A percentile compares a stretch with the other conserved stretches of the same genome.
These are phyloP conservation scores for Tetracladium maxilliforme DNA, from an alignment of 2,329 filamentous ascomycete genomes.

Conservation along the genomic window DNA sequence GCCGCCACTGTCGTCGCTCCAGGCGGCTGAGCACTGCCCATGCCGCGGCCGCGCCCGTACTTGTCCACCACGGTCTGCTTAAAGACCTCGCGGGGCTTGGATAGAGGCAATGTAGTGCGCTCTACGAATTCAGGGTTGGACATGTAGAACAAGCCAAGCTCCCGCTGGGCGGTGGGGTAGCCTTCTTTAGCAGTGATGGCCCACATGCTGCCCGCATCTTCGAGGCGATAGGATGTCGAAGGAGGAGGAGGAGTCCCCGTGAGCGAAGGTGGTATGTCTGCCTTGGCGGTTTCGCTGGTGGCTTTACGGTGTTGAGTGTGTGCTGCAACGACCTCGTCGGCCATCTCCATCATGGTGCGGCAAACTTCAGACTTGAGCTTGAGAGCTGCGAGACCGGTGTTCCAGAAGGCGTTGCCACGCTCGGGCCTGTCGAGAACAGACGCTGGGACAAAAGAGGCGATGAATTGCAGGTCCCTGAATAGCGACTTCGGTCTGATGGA, in stretches of 20 bases:
- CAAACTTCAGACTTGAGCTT: constrained; percentile 78
- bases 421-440: constrained; percentile 46
- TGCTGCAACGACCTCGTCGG: constrained; percentile 51
- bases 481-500: constrained; percentile 63
- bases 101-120: constrained; percentile 69
- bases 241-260: too few species aligned
- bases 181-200: constrained; percentile 91
- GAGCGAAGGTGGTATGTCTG: too few species aligned
- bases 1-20: constrained; percentile 19
- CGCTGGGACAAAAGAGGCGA: constrained; percentile 49
- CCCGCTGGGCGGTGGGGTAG: constrained; percentile 74
- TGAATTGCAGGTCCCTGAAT: constrained; percentile 69
- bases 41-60: constrained; percentile 29
- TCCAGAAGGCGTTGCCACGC: constrained; percentile 61
- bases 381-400: constrained; percentile 71
- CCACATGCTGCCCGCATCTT: constrained; percentile 79
- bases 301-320: constrained; percentile 48
- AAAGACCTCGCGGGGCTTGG: constrained; percentile 77
- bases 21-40: constrained; percentile 13
- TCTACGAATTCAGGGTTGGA: constrained; percentile 77
- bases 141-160: constrained; percentile 85
- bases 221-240: constrained; percentile 57
- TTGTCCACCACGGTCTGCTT: constrained; percentile 73
- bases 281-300: too few species aligned
- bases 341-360: constrained; percentile 51